Evolutionary conservation across 805 yeast species (phyloP), one percentile per base, ranked within the genome.

Genomic region (Suhomyces prunicola): DNA sequence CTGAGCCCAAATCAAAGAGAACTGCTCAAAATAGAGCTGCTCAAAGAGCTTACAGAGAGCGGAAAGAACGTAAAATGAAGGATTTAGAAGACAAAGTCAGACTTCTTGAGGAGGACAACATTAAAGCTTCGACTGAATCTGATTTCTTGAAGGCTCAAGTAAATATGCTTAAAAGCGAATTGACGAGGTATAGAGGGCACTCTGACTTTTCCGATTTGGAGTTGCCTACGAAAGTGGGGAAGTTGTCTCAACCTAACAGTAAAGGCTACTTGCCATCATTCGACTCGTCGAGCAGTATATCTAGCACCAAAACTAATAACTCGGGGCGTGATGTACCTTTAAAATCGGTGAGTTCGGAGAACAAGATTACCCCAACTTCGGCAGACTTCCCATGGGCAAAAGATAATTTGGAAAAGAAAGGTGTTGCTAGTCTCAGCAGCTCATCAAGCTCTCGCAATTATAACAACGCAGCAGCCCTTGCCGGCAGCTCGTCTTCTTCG

Each of bases 21-120:
- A 90, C 96, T 13, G 97, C 97, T 2, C 98, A 94, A 72, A 93
- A 94, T 69, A 81, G 98, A 62, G 97, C 97, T 3, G 98, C 98
- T n/a, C 99, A 94, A 71, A 78, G 98, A 51, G 98, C 98, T 6
- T 93, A 90, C 71, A 78, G 98, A 53, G 98, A 94, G 71, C 82
- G 98, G 55, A 93, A 93, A 68, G 98, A 93, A 69, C 79, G 79
- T 48, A 90, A 88, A 64, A 81, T 94, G 85, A 82, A 84, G 64
- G 96, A 90, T 58, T 77, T 93, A 56, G 97, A 92, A 66, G 85
- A 84, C 46, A 85, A 88, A 60, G 96, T 93, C 12, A 70, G 78
- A 48, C 68, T 73, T 58, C 78, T 93, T 59, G 97, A 94, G 68
- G 80, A 80, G 57, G 88, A 86, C 59, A 86, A 86, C 54, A 72